A percentile compares a stretch with the other conserved stretches of the same genome.
phyloP scores from a whole-genome alignment of 805 yeast species.

The Grigorovia yakushimaensis region DNA sequence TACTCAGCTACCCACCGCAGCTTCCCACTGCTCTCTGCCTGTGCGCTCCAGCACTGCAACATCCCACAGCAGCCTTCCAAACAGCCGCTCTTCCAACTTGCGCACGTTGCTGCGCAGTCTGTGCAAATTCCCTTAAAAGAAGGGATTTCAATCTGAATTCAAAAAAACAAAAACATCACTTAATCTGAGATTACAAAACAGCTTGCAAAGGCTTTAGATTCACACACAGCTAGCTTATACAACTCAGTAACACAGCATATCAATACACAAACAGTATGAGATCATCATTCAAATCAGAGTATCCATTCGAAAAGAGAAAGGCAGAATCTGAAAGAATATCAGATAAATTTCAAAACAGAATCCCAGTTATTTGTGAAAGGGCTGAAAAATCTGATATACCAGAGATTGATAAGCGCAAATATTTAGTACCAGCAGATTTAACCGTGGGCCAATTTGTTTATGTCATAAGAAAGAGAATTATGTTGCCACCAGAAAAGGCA shows the following conservation, averaged over 20 bases:
- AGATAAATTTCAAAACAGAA: slow-evolving; percentile 80
- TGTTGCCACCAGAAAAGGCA: slow-evolving; percentile 94
- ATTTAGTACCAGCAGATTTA: slow-evolving; percentile 89
- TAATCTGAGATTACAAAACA: too few relatives aligned
- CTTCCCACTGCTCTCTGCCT: background rate
- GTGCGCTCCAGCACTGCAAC: background rate
- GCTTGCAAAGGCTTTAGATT: too few relatives aligned
- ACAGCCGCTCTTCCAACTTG: background rate
- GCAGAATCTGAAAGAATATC: slow-evolving; percentile 89
- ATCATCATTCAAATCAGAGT: slow-evolving; percentile 43
- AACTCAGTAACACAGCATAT: too few relatives aligned
- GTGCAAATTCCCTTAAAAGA: background rate
- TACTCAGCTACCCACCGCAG: background rate
- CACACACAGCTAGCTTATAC: background rate
- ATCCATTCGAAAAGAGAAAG: slow-evolving; percentile 89
- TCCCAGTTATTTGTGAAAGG: slow-evolving; percentile 94
- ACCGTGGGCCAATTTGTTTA: slow-evolving; percentile 98
- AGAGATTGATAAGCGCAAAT: slow-evolving; percentile 93
- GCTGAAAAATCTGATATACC: slow-evolving; percentile 95
- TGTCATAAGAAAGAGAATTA: slow-evolving; percentile 92
- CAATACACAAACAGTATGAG: slow-evolving; percentile 21
- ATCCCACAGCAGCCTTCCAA: background rate
- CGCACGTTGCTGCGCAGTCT: background rate
- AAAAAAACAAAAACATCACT: background rate
- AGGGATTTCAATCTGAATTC: background rate